Evolutionary conservation across 306 rosid species (phyloP).

Genomic region (Carpinus fangiana): DNA sequence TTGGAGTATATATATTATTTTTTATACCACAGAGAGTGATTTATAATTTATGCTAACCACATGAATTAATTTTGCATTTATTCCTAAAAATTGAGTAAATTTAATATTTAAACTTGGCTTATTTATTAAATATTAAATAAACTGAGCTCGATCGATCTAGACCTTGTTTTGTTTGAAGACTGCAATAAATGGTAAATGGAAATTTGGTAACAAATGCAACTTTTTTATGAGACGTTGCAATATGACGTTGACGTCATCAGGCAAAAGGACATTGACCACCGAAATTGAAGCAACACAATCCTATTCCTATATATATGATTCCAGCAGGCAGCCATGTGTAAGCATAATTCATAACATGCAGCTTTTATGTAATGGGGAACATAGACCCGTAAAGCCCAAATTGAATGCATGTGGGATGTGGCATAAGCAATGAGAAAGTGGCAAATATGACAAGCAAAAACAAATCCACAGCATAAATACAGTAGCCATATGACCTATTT

Average conservation of each 20-base stretch:
- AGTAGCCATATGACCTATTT: too few species aligned
- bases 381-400: not conserved
- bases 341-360: not conserved
- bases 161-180: too few species aligned
- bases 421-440: not conserved
- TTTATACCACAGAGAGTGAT: too few species aligned
- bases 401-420: not conserved
- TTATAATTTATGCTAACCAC: too few species aligned
- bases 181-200: too few species aligned
- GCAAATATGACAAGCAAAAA: not conserved
- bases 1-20: too few species aligned
- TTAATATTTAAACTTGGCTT: too few species aligned
- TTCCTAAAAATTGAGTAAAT: too few species aligned
- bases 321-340: not conserved
- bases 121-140: too few species aligned
- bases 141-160: too few species aligned
- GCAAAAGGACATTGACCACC: not conserved
- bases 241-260: not conserved
- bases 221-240: not conserved
- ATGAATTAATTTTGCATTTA: too few species aligned
- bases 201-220: not conserved
- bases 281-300: not conserved
- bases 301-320: not conserved
- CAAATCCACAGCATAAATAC: not conserved
- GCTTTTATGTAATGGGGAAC: not conserved